These are phyloP conservation scores for Daldinia grandis DNA, from an alignment of 495 filamentous ascomycete genomes.

Conservation along the genomic window DNA sequence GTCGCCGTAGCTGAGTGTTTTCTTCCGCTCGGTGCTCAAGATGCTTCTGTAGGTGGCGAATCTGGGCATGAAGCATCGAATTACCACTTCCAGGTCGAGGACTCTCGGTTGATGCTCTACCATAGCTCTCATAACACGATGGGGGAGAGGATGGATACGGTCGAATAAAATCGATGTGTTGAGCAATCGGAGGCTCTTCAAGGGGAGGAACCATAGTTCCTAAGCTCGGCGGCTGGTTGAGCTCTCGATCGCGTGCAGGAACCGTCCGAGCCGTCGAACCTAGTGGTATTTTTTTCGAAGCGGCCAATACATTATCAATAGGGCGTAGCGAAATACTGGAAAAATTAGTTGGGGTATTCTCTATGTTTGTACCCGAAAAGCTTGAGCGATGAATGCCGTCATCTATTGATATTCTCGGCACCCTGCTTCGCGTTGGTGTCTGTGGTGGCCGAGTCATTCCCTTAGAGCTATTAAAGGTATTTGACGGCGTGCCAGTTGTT, in stretches of 20 bases:
- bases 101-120: slow-evolving; percentile 14
- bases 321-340: slow-evolving; percentile 17
- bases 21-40: slow-evolving; percentile 54
- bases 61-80: slow-evolving; percentile 54
- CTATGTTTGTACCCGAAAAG: background rate
- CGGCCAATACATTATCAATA: slow-evolving; percentile 10
- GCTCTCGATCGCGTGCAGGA: slow-evolving; percentile 22
- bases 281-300: slow-evolving; percentile 27
- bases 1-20: slow-evolving; percentile 49
- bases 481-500: slow-evolving; percentile 9
- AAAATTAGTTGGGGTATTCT: slow-evolving; percentile 11
- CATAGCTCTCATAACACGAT: slow-evolving; percentile 11
- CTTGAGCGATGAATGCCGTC: background rate
- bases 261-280: background rate
- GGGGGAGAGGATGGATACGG: slow-evolving; percentile 15
- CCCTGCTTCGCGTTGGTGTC: slow-evolving; percentile 10
- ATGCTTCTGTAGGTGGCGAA: slow-evolving; percentile 55
- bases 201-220: slow-evolving; percentile 39
- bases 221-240: slow-evolving; percentile 32
- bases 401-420: background rate
- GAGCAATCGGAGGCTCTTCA: slow-evolving; percentile 44
- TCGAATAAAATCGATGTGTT: slow-evolving; percentile 36
- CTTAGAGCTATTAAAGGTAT: background rate
- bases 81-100: slow-evolving; percentile 42
- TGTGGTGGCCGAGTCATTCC: background rate